Conservation (phyloP, 2,329 filamentous ascomycete genomes). For the Calonectria leucothoes region DNA sequence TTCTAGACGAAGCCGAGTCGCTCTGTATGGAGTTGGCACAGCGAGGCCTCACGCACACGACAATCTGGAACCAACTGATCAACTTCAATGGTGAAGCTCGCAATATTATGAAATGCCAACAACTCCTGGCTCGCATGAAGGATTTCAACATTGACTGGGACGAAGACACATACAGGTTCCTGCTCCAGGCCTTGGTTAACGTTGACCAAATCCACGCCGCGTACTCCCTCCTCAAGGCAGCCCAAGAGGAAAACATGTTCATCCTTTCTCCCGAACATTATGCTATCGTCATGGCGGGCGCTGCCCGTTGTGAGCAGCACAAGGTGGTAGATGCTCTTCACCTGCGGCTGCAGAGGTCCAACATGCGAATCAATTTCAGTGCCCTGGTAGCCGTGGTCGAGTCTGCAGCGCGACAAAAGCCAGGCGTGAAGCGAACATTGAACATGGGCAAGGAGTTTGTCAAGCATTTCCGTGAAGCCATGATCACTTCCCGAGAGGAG, state of each 20-base stretch:
- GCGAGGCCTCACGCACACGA: constrained; percentile 63
- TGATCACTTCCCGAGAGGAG: constrained; percentile 19
- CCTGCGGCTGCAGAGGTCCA: constrained; percentile 55
- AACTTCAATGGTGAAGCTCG: constrained; percentile 74
- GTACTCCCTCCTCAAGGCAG: constrained; percentile 58
- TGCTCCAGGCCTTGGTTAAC: constrained; percentile 61
- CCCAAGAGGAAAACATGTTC: constrained; percentile 57
- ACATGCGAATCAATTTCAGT: constrained; percentile 56
- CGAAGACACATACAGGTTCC: constrained; percentile 60
- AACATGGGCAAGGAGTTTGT: constrained; percentile 45
- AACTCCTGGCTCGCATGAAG: constrained; percentile 62
- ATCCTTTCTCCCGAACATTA: constrained; percentile 61
- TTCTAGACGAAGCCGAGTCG: constrained; percentile 50
- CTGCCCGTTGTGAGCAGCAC: constrained; percentile 58
- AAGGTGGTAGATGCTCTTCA: constrained; percentile 55
- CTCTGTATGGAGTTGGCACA: constrained; percentile 62
- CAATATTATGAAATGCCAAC: constrained; percentile 61
- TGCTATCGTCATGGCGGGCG: constrained; percentile 63
- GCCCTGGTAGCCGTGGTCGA: constrained; percentile 57
- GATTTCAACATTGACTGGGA: constrained; percentile 59
- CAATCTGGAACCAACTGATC: constrained; percentile 84
- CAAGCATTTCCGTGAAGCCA: constrained; percentile 40
- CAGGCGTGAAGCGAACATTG: constrained; percentile 37
- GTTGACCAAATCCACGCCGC: constrained; percentile 63
- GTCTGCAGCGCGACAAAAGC: constrained; percentile 39